Evolutionary conservation across 345 rosid genomes (phyloP).

Genomic region (Gossypium ekmanianum): DNA sequence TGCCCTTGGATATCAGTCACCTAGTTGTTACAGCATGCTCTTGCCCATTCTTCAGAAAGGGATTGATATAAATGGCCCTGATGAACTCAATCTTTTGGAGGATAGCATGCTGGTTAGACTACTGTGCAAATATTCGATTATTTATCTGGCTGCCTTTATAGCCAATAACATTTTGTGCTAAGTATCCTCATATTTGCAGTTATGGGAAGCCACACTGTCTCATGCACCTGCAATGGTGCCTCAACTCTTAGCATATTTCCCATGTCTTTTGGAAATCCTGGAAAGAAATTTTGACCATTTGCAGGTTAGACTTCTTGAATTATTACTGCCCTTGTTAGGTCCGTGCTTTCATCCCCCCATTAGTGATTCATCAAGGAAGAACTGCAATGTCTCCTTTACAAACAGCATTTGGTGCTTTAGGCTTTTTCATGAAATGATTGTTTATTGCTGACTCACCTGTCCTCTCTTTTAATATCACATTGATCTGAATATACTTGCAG

Average conservation of each 20-base stretch:
- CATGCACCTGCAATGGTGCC: slow-evolving; percentile 88
- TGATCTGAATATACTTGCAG: slow-evolving; percentile 39
- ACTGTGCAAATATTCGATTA: not conserved
- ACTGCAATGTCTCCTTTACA: not conserved
- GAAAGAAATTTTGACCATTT: slow-evolving; percentile 93
- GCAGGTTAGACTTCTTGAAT: slow-evolving; percentile 49
- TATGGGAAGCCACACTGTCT: slow-evolving; percentile 90
- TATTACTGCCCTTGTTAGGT: not conserved
- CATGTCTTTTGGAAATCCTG: slow-evolving; percentile 70
- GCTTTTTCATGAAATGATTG: not conserved
- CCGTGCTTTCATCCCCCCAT: not conserved
- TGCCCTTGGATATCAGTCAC: slow-evolving; percentile 85
- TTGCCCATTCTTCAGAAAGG: slow-evolving; percentile 86
- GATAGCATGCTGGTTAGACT: slow-evolving; percentile 83
- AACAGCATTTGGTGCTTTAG: not conserved
- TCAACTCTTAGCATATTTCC: slow-evolving; percentile 68
- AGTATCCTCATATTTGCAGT: slow-evolving; percentile 45
- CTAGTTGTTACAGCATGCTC: slow-evolving; percentile 64
- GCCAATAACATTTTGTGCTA: slow-evolving; percentile 16
- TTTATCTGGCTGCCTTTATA: slow-evolving; percentile 21
- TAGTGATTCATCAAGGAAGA: not conserved
- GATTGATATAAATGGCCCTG: slow-evolving; percentile 77
- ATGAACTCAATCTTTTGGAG: slow-evolving; percentile 87
- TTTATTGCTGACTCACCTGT: not conserved
- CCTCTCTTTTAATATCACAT: not conserved